phyloP scores from a whole-genome alignment of 176 grass and related monocot genomes.

The Guadua angustifolia region DNA sequence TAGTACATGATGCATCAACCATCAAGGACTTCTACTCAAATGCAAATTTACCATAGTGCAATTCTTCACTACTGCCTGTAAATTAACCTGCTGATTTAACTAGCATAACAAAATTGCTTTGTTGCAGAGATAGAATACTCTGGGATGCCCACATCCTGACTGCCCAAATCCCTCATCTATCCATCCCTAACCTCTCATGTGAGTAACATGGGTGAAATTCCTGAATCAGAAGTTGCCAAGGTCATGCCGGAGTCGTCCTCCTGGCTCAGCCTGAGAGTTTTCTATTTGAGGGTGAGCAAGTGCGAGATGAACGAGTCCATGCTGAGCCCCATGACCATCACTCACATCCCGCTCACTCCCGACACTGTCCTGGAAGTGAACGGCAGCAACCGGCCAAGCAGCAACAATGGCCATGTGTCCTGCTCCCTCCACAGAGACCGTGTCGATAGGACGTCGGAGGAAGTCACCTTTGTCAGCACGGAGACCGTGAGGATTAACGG shows the following conservation, averaged over 20 bases:
- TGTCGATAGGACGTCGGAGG: conserved; percentile 39
- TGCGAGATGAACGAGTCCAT: conserved; percentile 64
- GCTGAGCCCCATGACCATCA: conserved; percentile 53
- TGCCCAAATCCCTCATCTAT: background rate
- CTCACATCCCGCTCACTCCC: conserved; percentile 63
- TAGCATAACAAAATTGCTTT: background rate
- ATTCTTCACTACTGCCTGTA: background rate
- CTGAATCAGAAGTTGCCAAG: conserved; percentile 17
- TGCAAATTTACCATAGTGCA: conserved; percentile 15
- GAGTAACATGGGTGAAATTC: conserved; percentile 45
- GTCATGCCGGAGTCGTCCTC: conserved; percentile 38
- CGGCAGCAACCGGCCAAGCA: conserved; percentile 25
- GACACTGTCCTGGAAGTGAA: conserved; percentile 58
- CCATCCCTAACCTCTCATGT: background rate
- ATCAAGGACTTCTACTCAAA: background rate
- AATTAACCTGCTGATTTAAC: background rate
- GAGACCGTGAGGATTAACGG: conserved; percentile 60
- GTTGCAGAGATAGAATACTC: conserved; percentile 50
- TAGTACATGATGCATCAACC: background rate
- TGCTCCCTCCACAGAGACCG: conserved; percentile 60
- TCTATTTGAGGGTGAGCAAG: conserved; percentile 78
- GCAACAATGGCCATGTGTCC: conserved; percentile 35
- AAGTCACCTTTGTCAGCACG: conserved; percentile 68
- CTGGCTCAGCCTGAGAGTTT: conserved; percentile 67
- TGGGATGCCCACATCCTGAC: conserved; percentile 9